These are phyloP conservation scores for Secale cereale DNA, from an alignment of 176 grass and related monocot genomes.

Conservation along the genomic window DNA sequence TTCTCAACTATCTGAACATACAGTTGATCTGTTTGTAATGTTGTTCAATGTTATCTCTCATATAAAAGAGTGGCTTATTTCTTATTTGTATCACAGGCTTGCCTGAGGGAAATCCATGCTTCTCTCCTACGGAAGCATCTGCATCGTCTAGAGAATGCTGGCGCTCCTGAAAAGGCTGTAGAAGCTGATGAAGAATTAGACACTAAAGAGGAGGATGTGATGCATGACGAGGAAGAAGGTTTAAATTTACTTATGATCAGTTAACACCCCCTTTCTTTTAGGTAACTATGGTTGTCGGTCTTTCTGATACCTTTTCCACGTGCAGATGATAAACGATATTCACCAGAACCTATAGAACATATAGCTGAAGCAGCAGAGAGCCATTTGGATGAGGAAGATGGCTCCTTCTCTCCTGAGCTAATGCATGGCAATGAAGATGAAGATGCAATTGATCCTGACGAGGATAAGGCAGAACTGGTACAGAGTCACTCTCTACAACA, in stretches of 20 bases:
- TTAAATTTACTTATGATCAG: slow-evolving; percentile 33
- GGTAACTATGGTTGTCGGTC: background rate
- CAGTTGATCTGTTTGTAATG: background rate
- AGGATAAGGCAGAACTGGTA: slow-evolving; percentile 94
- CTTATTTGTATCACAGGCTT: slow-evolving; percentile 53
- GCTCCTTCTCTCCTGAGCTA: slow-evolving; percentile 90
- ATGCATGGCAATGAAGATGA: slow-evolving; percentile 84
- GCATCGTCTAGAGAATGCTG: slow-evolving; percentile 70
- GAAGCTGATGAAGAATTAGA: slow-evolving; percentile 45
- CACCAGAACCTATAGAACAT: slow-evolving; percentile 73
- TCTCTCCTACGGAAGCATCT: slow-evolving; percentile 90
- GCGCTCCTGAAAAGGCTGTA: slow-evolving; percentile 30
- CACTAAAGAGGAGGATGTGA: slow-evolving; percentile 36
- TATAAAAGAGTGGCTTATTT: background rate
- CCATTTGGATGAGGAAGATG: slow-evolving; percentile 62
- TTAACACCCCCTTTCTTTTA: background rate
- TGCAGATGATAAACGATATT: slow-evolving; percentile 65
- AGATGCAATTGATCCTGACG: slow-evolving; percentile 95
- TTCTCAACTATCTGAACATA: slow-evolving; percentile 15
- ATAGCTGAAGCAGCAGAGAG: slow-evolving; percentile 52
- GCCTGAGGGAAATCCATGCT: slow-evolving; percentile 87
- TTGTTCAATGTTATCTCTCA: slow-evolving; percentile 2
- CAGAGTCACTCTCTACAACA: background rate
- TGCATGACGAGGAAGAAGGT: slow-evolving; percentile 64
- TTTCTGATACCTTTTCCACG: slow-evolving; percentile 30